These are phyloP conservation scores for Euptelea pleiosperma DNA, from an alignment of 164 flowering plant species.

Conservation along the genomic window DNA sequence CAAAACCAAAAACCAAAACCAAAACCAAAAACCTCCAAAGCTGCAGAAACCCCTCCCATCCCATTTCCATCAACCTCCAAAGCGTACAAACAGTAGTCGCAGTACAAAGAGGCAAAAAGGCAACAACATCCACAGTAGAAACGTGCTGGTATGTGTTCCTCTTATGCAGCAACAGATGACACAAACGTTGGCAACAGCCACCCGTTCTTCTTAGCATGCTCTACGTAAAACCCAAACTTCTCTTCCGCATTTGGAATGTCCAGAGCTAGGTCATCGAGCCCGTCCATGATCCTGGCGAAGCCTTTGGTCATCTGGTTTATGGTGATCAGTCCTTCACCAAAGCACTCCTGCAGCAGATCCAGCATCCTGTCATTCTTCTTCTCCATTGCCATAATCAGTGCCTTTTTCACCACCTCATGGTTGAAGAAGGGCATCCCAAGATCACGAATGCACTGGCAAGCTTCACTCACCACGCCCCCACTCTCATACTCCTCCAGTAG, in stretches of 20 bases:
- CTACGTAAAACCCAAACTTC: conserved; percentile 61
- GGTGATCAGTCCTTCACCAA: conserved; percentile 83
- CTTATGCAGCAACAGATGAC: conserved; percentile 30
- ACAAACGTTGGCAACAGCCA: conserved; percentile 68
- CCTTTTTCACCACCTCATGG: conserved; percentile 97
- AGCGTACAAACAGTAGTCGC: conserved; percentile 14
- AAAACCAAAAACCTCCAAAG: neutral
- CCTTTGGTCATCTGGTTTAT: conserved; percentile 96
- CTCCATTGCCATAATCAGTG: conserved; percentile 97
- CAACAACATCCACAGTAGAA: conserved; percentile 28
- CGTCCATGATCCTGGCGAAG: conserved; percentile 65
- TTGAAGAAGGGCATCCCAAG: conserved; percentile 95
- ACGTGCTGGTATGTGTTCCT: conserved; percentile 10
- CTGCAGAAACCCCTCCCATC: neutral
- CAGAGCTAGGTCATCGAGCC: conserved; percentile 87
- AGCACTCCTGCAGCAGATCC: conserved; percentile 77
- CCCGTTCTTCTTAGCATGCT: conserved; percentile 59
- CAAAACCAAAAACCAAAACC: neutral
- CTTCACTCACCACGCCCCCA: conserved; percentile 87
- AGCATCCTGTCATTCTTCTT: conserved; percentile 90
- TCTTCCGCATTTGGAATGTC: conserved; percentile 92
- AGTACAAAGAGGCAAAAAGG: conserved; percentile 10
- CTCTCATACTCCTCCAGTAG: conserved; percentile 91
- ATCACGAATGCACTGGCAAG: conserved; percentile 93
- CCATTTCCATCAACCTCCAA: conserved; percentile 10